A percentile compares a stretch with the other conserved stretches of the same genome.
Conservation (phyloP, 768 basidiomycete genomes). For the Boletus subcaerulescens region DNA sequence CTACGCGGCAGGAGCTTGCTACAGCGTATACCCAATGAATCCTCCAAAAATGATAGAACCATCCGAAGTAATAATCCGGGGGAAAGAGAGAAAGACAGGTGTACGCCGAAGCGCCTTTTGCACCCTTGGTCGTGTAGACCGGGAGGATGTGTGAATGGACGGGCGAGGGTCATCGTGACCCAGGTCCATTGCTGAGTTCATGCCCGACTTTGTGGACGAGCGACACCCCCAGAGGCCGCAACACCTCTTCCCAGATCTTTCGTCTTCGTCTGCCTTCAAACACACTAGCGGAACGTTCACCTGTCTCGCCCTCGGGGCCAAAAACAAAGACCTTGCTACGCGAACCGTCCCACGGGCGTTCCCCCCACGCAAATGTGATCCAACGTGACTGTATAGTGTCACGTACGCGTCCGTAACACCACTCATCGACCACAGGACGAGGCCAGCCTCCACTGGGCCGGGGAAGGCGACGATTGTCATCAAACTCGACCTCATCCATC, state of each 20-base stretch:
- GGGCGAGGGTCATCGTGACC: slow-evolving; percentile 17
- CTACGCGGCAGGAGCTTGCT: background rate
- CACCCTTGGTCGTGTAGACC: background rate
- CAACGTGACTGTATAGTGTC: slow-evolving; percentile 72
- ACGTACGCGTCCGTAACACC: slow-evolving; percentile 62
- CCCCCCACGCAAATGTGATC: slow-evolving; percentile 73
- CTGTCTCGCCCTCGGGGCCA: slow-evolving; percentile 79
- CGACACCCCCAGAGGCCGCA: slow-evolving; percentile 64
- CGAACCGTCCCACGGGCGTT: slow-evolving; percentile 62
- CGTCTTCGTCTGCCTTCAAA: slow-evolving; percentile 64
- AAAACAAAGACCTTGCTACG: slow-evolving; percentile 69
- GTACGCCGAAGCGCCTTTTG: slow-evolving; percentile 11
- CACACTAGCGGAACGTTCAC: slow-evolving; percentile 62
- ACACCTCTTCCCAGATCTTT: slow-evolving; percentile 58
- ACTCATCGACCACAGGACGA: slow-evolving; percentile 59
- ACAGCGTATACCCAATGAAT: background rate
- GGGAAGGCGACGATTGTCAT: slow-evolving; percentile 3
- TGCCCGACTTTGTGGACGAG: slow-evolving; percentile 71
- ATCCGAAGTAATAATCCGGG: background rate
- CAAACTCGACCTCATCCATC: slow-evolving; percentile 25
- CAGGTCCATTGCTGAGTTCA: slow-evolving; percentile 71
- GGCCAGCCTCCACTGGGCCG: slow-evolving; percentile 46
- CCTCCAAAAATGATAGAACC: slow-evolving; percentile 3
- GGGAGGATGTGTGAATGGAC: background rate
- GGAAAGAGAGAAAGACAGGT: background rate